Base-by-base conservation (phyloP, 257 asterid species). In the Gynochthodes officinalis region DNA sequence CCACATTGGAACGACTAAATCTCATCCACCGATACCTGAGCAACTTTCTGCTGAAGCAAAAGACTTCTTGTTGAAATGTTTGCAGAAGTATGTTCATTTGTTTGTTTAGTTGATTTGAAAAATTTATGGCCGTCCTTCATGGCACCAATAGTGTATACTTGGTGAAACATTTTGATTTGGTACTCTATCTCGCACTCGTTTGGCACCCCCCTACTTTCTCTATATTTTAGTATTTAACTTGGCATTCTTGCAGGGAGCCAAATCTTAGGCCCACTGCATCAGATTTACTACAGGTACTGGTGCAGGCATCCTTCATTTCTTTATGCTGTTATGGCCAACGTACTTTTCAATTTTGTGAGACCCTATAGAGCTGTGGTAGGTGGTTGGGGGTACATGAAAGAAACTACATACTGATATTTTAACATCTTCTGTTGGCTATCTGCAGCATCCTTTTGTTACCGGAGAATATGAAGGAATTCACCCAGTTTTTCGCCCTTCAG, bases 11-110 rank as follows among this genome's bases (percentile, higher is more conserved):
- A 95, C 97, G 73, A 95, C 99, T 73, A 95, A 95, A 82, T 89
- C 98, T 75, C 99, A 95, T 86, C 99, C 98, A 33, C 99, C 99
- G 35, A 92, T 95, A 74, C 99, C 99, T 4, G 99, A 95, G 48
- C 97, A 92, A 83, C 98, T 95, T 69, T 95, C 99, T 53, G 78
- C 77, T 32, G 97, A 84, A 84, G 98, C 97, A 54, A 90, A 88
- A 81, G 97, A 92, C 73, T 95, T 95, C 79, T 80, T 95, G 58
- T 83, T 95, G 70, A 90, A 88, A 84, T 95, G 99, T 78, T 83
- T 95, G 70, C 97, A 92, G 59, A 87, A 95, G 99, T 95, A 89
- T 57, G 96, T 76, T 73, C 44, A 30, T 61, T 64, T 46, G 16
- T 76, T 73, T 66, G 58, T 54, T 43, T 70, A 59, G 72, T 74